These are phyloP conservation scores for Lasiodiplodia hormozganensis DNA, from an alignment of 2,329 filamentous ascomycete genomes.

Conservation along the genomic window DNA sequence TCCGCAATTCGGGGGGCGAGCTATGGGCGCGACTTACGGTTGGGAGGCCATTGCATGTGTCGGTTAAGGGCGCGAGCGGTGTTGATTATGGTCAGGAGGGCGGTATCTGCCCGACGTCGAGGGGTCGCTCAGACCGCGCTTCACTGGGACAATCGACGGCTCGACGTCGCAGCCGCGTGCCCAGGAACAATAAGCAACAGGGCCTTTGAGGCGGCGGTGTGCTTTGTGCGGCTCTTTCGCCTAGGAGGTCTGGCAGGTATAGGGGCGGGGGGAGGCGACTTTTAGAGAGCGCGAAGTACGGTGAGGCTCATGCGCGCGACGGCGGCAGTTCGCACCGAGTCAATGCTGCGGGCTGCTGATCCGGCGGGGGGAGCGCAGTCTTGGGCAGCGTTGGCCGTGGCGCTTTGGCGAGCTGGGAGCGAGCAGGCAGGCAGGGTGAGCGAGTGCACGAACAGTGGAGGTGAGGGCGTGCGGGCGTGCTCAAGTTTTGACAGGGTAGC, in stretches of 20 bases:
- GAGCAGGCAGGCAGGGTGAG: conserved; percentile 19
- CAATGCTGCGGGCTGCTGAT: conserved; percentile 28
- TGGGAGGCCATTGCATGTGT: conserved; percentile 18
- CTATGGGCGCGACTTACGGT: conserved; percentile 25
- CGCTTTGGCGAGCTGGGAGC: conserved; percentile 20
- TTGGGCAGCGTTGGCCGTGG: conserved; percentile 27
- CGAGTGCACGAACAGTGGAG: conserved; percentile 25
- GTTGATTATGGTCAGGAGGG: conserved; percentile 14
- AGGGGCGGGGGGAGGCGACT: conserved; percentile 29
- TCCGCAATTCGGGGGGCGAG: neutral
- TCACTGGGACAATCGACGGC: conserved; percentile 21
- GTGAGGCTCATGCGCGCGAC: conserved; percentile 30
- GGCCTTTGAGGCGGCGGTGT: conserved; percentile 14
- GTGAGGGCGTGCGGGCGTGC: conserved; percentile 18
- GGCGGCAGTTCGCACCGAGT: conserved; percentile 28
- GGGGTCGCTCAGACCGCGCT: conserved; percentile 27
- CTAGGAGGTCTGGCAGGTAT: conserved; percentile 21
- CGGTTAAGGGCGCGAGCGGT: conserved; percentile 11
- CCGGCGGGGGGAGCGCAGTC: conserved; percentile 20
- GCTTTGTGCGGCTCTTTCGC: neutral
- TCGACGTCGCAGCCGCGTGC: conserved; percentile 25
- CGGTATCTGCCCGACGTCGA: conserved; percentile 22
- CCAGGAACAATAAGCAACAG: conserved; percentile 9
- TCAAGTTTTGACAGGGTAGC: conserved; percentile 27
- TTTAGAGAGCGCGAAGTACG: conserved; percentile 29